phyloP scores from a whole-genome alignment of 805 yeast genomes.

The Kregervanrija pseudodelftensis region DNA sequence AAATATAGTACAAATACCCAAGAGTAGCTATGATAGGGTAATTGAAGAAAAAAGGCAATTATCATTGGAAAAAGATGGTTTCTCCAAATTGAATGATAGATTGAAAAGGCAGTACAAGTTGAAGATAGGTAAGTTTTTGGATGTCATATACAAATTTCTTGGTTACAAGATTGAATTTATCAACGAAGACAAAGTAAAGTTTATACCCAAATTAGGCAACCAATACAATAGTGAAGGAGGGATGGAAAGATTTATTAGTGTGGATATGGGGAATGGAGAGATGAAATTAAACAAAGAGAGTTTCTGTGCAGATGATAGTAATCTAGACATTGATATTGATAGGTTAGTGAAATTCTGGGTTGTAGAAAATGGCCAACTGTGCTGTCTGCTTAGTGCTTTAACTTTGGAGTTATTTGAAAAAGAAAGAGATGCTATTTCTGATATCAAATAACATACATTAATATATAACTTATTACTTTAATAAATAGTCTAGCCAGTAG shows the following conservation, averaged over 20 bases:
- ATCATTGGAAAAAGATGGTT: constrained; percentile 39
- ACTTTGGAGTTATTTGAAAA: constrained; percentile 57
- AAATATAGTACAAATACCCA: too few relatives aligned
- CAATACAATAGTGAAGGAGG: too few relatives aligned
- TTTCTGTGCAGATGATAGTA: constrained; percentile 40
- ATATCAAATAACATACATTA: too few relatives aligned
- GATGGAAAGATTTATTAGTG: constrained; percentile 16
- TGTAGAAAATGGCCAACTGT: constrained; percentile 57
- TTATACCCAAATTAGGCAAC: constrained; percentile 37
- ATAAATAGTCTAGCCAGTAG: too few relatives aligned
- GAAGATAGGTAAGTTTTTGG: constrained; percentile 66
- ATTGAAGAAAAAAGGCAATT: constrained; percentile 32
- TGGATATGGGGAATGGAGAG: constrained; percentile 11
- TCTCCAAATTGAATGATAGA: constrained; percentile 46
- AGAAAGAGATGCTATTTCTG: too few relatives aligned
- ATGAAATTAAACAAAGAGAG: constrained; percentile 46
- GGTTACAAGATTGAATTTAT: constrained; percentile 71
- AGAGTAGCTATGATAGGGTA: too few relatives aligned
- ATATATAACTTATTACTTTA: too few relatives aligned
- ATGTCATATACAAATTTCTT: constrained; percentile 56
- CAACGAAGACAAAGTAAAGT: constrained; percentile 47
- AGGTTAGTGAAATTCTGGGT: constrained; percentile 62
- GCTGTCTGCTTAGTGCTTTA: constrained; percentile 72
- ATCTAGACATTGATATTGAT: constrained; percentile 26
- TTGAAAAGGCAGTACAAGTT: constrained; percentile 51